phyloP scores from a whole-genome alignment of 805 yeast species.

The Candida maris region DNA sequence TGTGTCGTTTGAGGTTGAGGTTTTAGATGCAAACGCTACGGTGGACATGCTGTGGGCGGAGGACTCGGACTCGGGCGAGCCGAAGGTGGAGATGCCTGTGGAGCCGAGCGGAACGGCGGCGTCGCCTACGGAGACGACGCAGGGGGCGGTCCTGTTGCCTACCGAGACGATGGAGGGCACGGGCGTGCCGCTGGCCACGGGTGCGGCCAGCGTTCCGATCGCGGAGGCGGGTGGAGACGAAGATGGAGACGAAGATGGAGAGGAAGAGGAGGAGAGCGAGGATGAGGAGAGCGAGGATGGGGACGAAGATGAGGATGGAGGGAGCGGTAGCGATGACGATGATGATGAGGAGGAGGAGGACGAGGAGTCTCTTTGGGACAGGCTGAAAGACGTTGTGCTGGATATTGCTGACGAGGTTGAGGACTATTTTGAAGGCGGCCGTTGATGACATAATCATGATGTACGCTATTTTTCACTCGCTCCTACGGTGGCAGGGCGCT shows the following conservation, averaged over 20 bases:
- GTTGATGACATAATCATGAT: constrained; percentile 1
- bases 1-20: constrained; percentile 40
- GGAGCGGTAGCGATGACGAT: constrained; percentile 16
- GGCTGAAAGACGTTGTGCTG: constrained; percentile 22
- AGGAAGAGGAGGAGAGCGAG: constrained; percentile 15
- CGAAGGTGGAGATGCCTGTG: constrained; percentile 6
- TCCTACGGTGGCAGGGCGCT: too few species aligned
- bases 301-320: constrained; percentile 14
- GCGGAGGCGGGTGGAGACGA: constrained; percentile 10
- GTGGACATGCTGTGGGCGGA: constrained; percentile 42
- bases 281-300: constrained; percentile 16
- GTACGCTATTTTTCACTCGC: too few species aligned
- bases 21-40: constrained; percentile 44
- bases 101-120: constrained; percentile 4
- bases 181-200: too few species aligned
- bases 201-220: too few species aligned
- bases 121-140: constrained; percentile 2
- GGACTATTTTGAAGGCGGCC: constrained; percentile 17
- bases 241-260: constrained; percentile 19
- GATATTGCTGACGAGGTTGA: constrained; percentile 25
- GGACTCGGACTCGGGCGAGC: background rate
- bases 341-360: constrained; percentile 17
- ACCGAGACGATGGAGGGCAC: too few species aligned
- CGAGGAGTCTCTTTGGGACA: constrained; percentile 15
- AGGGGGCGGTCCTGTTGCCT: too few species aligned